Evolutionary conservation across 2,329 filamentous ascomycete species (phyloP).

Genomic region (Bipolaris cookei): DNA sequence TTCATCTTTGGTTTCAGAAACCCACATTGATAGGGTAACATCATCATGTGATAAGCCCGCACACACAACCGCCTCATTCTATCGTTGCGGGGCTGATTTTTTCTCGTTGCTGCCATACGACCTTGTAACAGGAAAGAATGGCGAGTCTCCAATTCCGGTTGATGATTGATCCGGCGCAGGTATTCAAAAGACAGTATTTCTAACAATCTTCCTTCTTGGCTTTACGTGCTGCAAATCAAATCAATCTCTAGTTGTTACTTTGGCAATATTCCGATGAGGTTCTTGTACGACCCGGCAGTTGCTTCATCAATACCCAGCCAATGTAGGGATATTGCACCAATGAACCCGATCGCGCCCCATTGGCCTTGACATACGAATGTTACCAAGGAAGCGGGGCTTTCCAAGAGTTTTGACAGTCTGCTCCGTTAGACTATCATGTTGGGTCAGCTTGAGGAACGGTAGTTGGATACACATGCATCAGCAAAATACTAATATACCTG

Average conservation of each 20-base stretch:
- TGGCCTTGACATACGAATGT: background rate
- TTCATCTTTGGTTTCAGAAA: background rate
- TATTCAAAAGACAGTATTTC: background rate
- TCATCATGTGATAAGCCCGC: too few relatives aligned
- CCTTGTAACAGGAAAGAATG: background rate
- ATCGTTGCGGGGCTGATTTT: too few relatives aligned
- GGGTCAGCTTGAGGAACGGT: background rate
- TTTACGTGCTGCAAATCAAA: background rate
- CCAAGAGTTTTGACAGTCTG: background rate
- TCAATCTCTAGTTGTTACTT: background rate
- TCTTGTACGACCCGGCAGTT: background rate
- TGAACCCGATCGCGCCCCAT: background rate
- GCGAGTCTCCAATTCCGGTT: background rate
- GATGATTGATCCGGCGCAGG: background rate
- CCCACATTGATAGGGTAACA: too few relatives aligned
- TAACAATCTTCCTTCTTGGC: background rate
- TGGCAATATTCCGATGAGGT: background rate
- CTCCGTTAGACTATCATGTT: background rate
- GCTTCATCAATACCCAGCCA: background rate
- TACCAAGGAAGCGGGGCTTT: background rate
- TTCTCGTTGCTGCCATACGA: background rate
- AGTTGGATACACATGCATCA: background rate
- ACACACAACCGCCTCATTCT: background rate
- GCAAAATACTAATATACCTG: background rate
- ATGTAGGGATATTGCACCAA: background rate